phyloP scores from a whole-genome alignment of 2,329 filamentous ascomycete genomes.

The Ceratocystiopsis sp. region DNA sequence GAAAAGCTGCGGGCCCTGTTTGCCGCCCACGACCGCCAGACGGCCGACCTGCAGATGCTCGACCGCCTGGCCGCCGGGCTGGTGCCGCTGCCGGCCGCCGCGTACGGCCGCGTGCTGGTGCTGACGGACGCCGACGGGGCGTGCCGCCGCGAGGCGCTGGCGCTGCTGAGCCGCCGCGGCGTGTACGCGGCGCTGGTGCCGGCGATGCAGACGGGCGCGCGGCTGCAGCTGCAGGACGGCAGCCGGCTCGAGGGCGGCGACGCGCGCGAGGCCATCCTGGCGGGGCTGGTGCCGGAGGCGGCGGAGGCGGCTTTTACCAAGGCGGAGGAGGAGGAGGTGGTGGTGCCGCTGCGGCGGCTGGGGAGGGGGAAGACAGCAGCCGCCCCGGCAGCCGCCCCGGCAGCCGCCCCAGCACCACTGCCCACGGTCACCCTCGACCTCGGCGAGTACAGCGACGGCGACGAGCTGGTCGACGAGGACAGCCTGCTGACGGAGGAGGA shows the following conservation, averaged over 20 bases:
- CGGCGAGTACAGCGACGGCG: conserved; percentile 43
- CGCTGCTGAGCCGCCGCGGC: conserved; percentile 41
- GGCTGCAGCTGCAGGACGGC: conserved; percentile 52
- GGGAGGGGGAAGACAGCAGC: conserved; percentile 29
- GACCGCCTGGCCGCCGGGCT: conserved; percentile 76
- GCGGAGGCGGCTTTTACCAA: conserved; percentile 57
- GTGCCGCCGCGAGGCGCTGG: conserved; percentile 41
- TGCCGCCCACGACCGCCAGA: conserved; percentile 45
- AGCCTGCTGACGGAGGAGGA: conserved; percentile 75
- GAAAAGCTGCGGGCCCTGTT: conserved; percentile 58
- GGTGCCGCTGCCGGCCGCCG: conserved; percentile 54
- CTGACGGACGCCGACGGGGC: conserved; percentile 58
- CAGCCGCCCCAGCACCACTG: neutral
- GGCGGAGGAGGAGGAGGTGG: conserved; percentile 42
- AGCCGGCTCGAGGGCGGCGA: conserved; percentile 31
- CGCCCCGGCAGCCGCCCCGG: neutral
- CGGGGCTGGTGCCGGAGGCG: conserved; percentile 45
- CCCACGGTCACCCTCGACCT: conserved; percentile 21
- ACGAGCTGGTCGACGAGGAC: conserved; percentile 86
- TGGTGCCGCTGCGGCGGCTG: conserved; percentile 47
- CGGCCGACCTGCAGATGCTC: conserved; percentile 92
- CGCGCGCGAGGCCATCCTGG: conserved; percentile 65
- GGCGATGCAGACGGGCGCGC: conserved; percentile 52
- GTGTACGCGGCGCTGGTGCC: conserved; percentile 54
- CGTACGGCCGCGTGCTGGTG: conserved; percentile 74